phyloP scores from a whole-genome alignment of 2,329 filamentous ascomycete genomes.

The Bipolaris bicolor region DNA sequence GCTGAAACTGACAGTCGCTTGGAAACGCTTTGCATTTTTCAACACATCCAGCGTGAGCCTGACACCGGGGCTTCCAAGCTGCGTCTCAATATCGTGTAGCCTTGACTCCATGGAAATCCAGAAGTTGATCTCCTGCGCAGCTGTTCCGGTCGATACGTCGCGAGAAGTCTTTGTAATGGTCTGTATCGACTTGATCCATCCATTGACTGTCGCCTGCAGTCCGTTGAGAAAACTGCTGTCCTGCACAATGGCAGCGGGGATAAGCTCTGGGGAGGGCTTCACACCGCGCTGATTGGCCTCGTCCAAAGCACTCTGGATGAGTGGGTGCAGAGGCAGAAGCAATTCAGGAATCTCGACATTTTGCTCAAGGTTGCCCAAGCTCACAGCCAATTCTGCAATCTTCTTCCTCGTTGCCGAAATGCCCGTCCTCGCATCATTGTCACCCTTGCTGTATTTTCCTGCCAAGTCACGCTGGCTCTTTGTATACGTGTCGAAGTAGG shows the following conservation, averaged over 20 bases:
- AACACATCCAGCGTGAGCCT: slow-evolving; percentile 90
- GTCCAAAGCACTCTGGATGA: slow-evolving; percentile 84
- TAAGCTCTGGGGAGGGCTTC: slow-evolving; percentile 77
- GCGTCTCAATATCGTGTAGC: slow-evolving; percentile 86
- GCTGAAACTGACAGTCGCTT: slow-evolving; percentile 94
- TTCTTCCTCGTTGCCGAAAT: slow-evolving; percentile 98
- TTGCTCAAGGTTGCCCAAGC: slow-evolving; percentile 88
- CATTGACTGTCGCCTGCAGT: slow-evolving; percentile 90
- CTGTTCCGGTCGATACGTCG: slow-evolving; percentile 78
- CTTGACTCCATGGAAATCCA: slow-evolving; percentile 98
- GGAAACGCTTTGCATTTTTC: slow-evolving; percentile 96
- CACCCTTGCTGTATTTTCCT: slow-evolving; percentile 71
- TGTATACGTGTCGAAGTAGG: slow-evolving; percentile 96
- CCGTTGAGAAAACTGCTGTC: slow-evolving; percentile 94
- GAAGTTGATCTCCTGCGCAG: slow-evolving; percentile 98
- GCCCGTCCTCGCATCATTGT: slow-evolving; percentile 90
- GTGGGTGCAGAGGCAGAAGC: slow-evolving; percentile 82
- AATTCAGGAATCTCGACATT: slow-evolving; percentile 98
- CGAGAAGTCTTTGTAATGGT: slow-evolving; percentile 92
- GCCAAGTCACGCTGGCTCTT: slow-evolving; percentile 60
- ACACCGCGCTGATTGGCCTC: slow-evolving; percentile 71
- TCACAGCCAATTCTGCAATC: slow-evolving; percentile 91
- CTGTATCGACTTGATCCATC: slow-evolving; percentile 99
- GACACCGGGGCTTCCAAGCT: slow-evolving; percentile 88
- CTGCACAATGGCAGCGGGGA: slow-evolving; percentile 76